Conservation (phyloP, 352 stramenopile species). For the Pythium graminicola region DNA sequence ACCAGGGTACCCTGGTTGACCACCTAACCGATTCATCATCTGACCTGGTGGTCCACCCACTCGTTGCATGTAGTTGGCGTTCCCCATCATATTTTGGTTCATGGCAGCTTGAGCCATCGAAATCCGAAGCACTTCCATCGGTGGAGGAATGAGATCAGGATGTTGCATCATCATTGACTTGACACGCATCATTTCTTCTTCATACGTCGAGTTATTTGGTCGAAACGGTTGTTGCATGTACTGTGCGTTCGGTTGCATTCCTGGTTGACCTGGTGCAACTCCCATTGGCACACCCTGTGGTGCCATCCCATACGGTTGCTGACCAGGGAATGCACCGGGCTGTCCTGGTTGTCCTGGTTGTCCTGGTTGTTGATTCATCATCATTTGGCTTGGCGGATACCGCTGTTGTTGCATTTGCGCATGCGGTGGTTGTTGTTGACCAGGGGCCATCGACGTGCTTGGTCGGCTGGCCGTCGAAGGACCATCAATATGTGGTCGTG, state of each 20-base stretch:
- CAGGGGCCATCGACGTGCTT: constrained; percentile 8
- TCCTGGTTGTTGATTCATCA: constrained; percentile 45
- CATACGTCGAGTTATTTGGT: constrained; percentile 59
- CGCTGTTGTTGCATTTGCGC: constrained; percentile 35
- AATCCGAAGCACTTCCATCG: constrained; percentile 82
- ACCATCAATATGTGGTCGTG: constrained; percentile 59
- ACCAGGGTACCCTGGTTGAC: constrained; percentile 34
- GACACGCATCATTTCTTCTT: constrained; percentile 81
- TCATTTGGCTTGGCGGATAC: constrained; percentile 63
- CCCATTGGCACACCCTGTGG: constrained; percentile 22
- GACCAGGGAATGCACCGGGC: constrained; percentile 30
- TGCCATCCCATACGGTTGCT: constrained; percentile 52
- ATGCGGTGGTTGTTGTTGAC: constrained; percentile 16
- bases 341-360: constrained; percentile 10
- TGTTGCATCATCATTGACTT: constrained; percentile 89
- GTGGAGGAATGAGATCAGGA: constrained; percentile 76
- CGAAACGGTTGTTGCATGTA: constrained; percentile 72
- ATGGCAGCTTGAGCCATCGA: constrained; percentile 72
- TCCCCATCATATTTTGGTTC: constrained; percentile 54
- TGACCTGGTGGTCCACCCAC: constrained; percentile 37
- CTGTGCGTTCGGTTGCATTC: constrained; percentile 32
- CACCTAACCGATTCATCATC: constrained; percentile 46
- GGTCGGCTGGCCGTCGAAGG: constrained; percentile 19
- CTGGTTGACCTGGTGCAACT: constrained; percentile 20
- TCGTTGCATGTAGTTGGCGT: constrained; percentile 58